These are phyloP conservation scores for Cercospora canescens DNA, from an alignment of 2,329 filamentous ascomycete species.

Conservation along the genomic window DNA sequence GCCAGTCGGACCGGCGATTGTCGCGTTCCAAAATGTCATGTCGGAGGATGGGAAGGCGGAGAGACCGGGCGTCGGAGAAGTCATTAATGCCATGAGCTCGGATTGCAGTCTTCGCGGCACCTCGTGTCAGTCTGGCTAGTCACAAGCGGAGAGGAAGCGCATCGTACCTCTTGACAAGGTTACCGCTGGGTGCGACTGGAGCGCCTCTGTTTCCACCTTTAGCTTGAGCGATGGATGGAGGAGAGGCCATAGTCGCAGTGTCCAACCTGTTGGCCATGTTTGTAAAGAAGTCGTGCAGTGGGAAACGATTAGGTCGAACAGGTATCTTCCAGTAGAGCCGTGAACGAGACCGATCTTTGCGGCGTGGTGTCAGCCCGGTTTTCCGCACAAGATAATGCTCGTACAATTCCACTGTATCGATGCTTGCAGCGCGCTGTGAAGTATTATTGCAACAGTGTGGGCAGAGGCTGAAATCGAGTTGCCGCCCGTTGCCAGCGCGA, in stretches of 20 bases:
- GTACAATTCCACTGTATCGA: neutral
- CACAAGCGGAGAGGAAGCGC: neutral
- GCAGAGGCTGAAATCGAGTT: neutral
- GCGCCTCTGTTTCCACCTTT: constrained; percentile 28
- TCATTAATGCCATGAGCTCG: constrained; percentile 98
- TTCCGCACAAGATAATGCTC: neutral
- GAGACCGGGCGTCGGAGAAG: constrained; percentile 86
- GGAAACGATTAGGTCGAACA: neutral
- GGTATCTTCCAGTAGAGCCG: neutral
- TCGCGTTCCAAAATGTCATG: constrained; percentile 89
- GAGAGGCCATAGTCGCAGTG: constrained; percentile 32
- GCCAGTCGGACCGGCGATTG: constrained; percentile 85
- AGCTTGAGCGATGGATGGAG: constrained; percentile 35
- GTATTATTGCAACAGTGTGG: neutral
- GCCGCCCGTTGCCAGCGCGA: neutral
- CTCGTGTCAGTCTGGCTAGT: neutral
- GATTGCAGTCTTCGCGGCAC: constrained; percentile 72
- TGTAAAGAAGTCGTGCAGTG: constrained; percentile 23
- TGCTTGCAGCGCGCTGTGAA: neutral
- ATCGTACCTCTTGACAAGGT: constrained; percentile 50
- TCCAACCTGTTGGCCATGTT: constrained; percentile 35
- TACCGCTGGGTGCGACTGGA: constrained; percentile 38
- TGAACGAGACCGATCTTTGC: neutral
- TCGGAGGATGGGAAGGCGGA: constrained; percentile 95
- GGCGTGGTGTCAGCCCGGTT: neutral